phyloP scores from a whole-genome alignment of 2,329 filamentous ascomycete species.

The Thermomyces lanuginosus region DNA sequence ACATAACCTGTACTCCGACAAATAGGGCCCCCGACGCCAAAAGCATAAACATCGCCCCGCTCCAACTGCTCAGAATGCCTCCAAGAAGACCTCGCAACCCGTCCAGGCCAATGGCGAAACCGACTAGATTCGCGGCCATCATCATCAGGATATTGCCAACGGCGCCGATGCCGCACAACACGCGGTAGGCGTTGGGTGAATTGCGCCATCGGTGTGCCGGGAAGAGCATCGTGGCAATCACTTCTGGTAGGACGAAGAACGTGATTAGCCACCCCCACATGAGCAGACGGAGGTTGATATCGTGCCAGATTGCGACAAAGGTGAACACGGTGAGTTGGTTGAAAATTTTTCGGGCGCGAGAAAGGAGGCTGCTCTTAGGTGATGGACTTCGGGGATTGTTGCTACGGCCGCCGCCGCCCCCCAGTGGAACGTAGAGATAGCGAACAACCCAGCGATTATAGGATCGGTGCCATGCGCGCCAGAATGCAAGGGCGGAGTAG shows the following conservation, averaged over 20 bases:
- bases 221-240: conserved; percentile 55
- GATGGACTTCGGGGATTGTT: conserved; percentile 15
- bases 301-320: conserved; percentile 95
- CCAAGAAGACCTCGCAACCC: conserved; percentile 61
- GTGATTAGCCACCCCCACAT: conserved; percentile 97
- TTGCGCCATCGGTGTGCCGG: conserved; percentile 53
- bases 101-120: conserved; percentile 83
- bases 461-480: conserved; percentile 88
- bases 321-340: conserved; percentile 83
- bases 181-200: conserved; percentile 55
- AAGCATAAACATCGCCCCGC: conserved; percentile 58
- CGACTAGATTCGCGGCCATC: conserved; percentile 88
- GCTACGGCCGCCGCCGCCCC: conserved; percentile 39
- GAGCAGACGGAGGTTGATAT: conserved; percentile 76
- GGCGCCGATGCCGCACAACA: conserved; percentile 64
- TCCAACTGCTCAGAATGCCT: conserved; percentile 60
- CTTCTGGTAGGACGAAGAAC: conserved; percentile 82
- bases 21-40: conserved; percentile 61
- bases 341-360: conserved; percentile 43
- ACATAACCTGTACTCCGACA: conserved; percentile 83
- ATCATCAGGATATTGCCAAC: conserved; percentile 83
- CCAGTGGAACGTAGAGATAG: conserved; percentile 86
- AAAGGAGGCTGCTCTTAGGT: conserved; percentile 31
- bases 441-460: conserved; percentile 91
- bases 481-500: conserved; percentile 79